Evolutionary conservation across 2,329 filamentous ascomycete genomes (phyloP).

Genomic region (Cordyceps javanica): DNA sequence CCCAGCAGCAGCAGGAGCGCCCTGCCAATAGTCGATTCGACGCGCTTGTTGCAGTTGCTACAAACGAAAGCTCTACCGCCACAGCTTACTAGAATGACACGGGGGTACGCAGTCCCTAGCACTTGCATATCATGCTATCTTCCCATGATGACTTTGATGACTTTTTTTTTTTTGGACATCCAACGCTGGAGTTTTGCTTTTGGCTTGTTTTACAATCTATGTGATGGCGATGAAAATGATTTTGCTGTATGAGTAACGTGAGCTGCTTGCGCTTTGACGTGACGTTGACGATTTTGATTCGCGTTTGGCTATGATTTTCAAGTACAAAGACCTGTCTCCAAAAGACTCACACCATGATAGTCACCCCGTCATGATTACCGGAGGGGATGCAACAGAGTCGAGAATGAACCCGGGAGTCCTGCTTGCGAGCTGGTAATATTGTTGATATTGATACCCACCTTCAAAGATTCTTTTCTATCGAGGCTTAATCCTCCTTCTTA

Average conservation of each 20-base stretch:
- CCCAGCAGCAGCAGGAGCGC: slow-evolving; percentile 13
- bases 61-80: slow-evolving; percentile 37
- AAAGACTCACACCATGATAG: slow-evolving; percentile 12
- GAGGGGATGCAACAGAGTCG: background rate
- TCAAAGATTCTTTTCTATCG: background rate
- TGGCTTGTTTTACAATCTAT: background rate
- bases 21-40: slow-evolving; percentile 26
- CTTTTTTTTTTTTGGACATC: background rate
- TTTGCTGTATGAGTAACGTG: slow-evolving; percentile 3
- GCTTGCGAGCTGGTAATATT: slow-evolving; percentile 2
- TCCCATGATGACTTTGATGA: slow-evolving; percentile 7
- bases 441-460: slow-evolving; percentile 13
- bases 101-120: background rate
- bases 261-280: background rate
- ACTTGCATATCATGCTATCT: background rate
- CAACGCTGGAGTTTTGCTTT: background rate
- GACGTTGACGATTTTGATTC: background rate
- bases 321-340: slow-evolving; percentile 8
- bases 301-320: background rate
- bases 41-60: slow-evolving; percentile 39
- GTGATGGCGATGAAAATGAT: background rate
- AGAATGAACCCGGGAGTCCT: slow-evolving; percentile 1
- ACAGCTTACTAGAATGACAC: slow-evolving; percentile 29
- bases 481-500: background rate
- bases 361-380: background rate